Conservation (phyloP, 2,329 filamentous ascomycete genomes). For the Fusarium sp. region DNA sequence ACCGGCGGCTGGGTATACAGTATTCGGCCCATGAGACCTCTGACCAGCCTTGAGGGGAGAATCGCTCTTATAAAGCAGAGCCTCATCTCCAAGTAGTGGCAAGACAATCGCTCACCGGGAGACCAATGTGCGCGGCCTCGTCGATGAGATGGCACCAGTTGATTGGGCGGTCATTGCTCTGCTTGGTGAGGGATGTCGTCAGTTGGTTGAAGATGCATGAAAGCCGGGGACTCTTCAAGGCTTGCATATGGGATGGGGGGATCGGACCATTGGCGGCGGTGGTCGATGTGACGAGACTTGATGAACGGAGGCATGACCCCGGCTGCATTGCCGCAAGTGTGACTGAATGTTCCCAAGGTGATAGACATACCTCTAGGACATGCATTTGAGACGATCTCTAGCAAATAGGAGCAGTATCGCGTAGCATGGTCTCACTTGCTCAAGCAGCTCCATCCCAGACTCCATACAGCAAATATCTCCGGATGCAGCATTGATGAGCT, state of each 20-base stretch:
- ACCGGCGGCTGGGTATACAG: conserved; percentile 17
- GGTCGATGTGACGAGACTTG: conserved; percentile 13
- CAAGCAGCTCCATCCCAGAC: conserved; percentile 18
- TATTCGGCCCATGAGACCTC: conserved; percentile 12
- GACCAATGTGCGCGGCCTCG: conserved; percentile 21
- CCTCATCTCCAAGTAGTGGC: conserved; percentile 19
- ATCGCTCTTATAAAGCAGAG: conserved; percentile 27
- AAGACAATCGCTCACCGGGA: conserved; percentile 9
- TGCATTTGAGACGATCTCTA: conserved; percentile 18
- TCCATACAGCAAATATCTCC: conserved; percentile 25
- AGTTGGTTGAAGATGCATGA: conserved; percentile 36
- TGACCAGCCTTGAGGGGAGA: conserved; percentile 6
- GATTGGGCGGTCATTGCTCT: conserved; percentile 27
- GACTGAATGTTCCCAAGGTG: conserved; percentile 23
- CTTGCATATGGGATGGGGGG: conserved; percentile 19
- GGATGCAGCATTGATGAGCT: conserved; percentile 43
- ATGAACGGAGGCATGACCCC: conserved; percentile 38
- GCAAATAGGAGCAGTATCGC: conserved; percentile 20
- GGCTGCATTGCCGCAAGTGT: conserved; percentile 24
- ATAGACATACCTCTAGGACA: conserved; percentile 12
- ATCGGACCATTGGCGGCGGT: conserved; percentile 42
- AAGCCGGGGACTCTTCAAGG: neutral
- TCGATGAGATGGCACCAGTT: conserved; percentile 26
- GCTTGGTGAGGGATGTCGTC: conserved; percentile 22
- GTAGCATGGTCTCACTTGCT: conserved; percentile 22